Evolutionary conservation across 345 rosid species (phyloP).

Genomic region (Physaria fendleri): DNA sequence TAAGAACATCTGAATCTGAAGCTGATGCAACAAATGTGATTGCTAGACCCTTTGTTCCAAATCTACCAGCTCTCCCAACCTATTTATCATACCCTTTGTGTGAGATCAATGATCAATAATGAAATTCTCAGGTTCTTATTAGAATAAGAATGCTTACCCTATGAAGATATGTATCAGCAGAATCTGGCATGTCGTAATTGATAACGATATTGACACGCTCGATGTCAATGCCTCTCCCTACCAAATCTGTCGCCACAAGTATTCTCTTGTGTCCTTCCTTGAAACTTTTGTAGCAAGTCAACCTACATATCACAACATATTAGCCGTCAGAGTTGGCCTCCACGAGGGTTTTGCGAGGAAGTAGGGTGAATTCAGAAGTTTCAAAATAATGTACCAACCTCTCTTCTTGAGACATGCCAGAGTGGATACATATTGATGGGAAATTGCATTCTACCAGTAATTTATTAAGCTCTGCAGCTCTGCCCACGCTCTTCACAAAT

Average conservation of each 20-base stretch:
- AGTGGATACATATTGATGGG: slow-evolving; percentile 96
- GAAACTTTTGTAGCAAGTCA: slow-evolving; percentile 93
- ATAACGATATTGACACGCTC: slow-evolving; percentile 97
- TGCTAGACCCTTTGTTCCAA: slow-evolving; percentile 98
- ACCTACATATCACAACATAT: slow-evolving; percentile 34
- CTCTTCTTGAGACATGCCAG: slow-evolving; percentile 99
- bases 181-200: slow-evolving; percentile 99
- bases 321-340: background rate
- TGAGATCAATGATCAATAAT: background rate
- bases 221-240: slow-evolving; percentile 96
- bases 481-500: slow-evolving; percentile 91
- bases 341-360: background rate
- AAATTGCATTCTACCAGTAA: slow-evolving; percentile 91
- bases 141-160: slow-evolving; percentile 44
- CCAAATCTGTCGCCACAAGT: slow-evolving; percentile 94
- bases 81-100: slow-evolving; percentile 11
- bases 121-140: background rate
- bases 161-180: slow-evolving; percentile 96
- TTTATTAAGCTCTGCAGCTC: slow-evolving; percentile 95
- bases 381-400: slow-evolving; percentile 37
- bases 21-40: slow-evolving; percentile 93
- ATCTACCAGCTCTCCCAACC: slow-evolving; percentile 99
- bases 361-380: background rate
- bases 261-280: slow-evolving; percentile 99
- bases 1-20: slow-evolving; percentile 82